Evolutionary conservation across 495 filamentous ascomycete genomes (phyloP), one percentile per base, ranked within the genome.

Genomic region (Aspergillus wentii): DNA sequence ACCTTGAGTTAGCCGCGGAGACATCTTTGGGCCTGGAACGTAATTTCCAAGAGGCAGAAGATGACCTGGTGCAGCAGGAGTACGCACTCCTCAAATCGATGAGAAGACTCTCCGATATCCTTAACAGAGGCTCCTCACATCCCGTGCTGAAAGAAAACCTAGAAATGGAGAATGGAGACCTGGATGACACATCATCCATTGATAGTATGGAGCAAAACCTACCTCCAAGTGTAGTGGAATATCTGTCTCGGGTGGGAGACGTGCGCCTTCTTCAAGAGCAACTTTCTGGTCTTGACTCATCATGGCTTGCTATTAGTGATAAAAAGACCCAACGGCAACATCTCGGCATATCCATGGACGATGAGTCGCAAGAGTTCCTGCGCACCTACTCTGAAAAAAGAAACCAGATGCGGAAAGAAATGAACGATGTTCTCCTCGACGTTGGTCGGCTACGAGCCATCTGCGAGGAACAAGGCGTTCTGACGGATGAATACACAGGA

Each of bases 241-340:
- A 65, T 16, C 31, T 56, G n/a, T 45, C 45, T 2, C 33, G 55
- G 8, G 32, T 67, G 10, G 59, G 51, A 8, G 54, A 67, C 13
- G 45, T 49, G 1, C 48, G 44, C 1, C 35, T 65, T 11, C 41
- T 54, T 22, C 38, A 44, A 14, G 61, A 64, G 31, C 43, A 43
- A 5, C 46, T 65, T 8, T 32, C 34, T 0, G 54, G 61, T 1
- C 31, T 68, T 5, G 43, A 55, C 13, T 32, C 34, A 3, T 46
- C 62, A 33, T 53, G 49, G 27, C 32, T 46, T 4, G 30, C 36
- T 2, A 40, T 52, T 5, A 26, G 41, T 11, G 51, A 61, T 5
- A 49, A 52, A 31, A 43, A 44, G 10, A 25, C 46, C 0, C 34
- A 48, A 5, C 41, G 40, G 3, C 14, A 34, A 6, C 22, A 38